phyloP scores from a whole-genome alignment of 2,329 filamentous ascomycete genomes.

The Endoconidiophora laricicola region DNA sequence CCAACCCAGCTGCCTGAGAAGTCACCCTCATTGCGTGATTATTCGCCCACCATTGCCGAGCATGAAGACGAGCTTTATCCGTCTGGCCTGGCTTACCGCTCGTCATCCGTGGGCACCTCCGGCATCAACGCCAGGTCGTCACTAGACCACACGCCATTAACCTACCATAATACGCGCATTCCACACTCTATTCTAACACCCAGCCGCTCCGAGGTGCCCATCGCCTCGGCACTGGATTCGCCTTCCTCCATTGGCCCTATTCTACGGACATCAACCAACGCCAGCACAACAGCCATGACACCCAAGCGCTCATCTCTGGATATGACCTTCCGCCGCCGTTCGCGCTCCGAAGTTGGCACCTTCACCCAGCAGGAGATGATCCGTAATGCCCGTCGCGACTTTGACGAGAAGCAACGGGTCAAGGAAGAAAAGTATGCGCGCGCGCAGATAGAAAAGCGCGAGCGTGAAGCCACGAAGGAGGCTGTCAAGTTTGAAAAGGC shows the following conservation, averaged over 20 bases:
- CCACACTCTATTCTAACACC: slow-evolving; percentile 23
- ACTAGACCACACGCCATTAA: slow-evolving; percentile 16
- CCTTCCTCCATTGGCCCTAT: slow-evolving; percentile 17
- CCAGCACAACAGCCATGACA: slow-evolving; percentile 27
- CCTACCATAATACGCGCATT: slow-evolving; percentile 19
- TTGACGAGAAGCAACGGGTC: slow-evolving; percentile 41
- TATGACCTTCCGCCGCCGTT: slow-evolving; percentile 39
- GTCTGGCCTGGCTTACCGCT: slow-evolving; percentile 4
- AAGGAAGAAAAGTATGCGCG: slow-evolving; percentile 48
- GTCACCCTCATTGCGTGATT: slow-evolving; percentile 28
- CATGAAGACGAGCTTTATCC: slow-evolving; percentile 27
- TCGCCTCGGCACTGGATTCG: slow-evolving; percentile 15
- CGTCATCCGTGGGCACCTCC: slow-evolving; percentile 1
- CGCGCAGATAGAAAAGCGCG: slow-evolving; percentile 39
- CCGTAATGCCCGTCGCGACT: slow-evolving; percentile 43
- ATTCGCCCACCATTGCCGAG: slow-evolving; percentile 39
- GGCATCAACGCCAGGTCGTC: slow-evolving; percentile 3
- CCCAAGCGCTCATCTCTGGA: slow-evolving; percentile 44
- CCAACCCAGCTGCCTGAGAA: neutral
- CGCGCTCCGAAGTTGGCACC: slow-evolving; percentile 42
- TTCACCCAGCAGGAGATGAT: slow-evolving; percentile 39
- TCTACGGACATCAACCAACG: slow-evolving; percentile 20
- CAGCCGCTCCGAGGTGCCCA: slow-evolving; percentile 33
- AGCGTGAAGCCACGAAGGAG: slow-evolving; percentile 41
- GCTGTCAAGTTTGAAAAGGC: slow-evolving; percentile 34